These are phyloP conservation scores for Xerocomellus amylosporus DNA, from an alignment of 768 basidiomycete genomes.

Conservation along the genomic window DNA sequence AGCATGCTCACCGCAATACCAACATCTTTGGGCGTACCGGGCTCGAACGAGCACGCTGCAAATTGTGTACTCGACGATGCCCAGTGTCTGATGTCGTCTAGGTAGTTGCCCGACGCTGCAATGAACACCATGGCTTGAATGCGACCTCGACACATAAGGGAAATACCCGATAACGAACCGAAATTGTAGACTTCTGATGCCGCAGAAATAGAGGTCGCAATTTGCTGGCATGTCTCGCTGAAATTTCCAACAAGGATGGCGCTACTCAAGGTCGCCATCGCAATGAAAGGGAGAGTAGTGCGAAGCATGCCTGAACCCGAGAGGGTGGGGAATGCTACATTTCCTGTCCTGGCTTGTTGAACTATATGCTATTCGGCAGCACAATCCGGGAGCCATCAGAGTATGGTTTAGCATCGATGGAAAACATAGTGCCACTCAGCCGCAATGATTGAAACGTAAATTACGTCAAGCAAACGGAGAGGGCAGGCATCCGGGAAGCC, in stretches of 20 bases:
- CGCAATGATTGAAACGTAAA: background rate
- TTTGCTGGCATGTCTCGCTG: constrained; percentile 2
- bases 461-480: background rate
- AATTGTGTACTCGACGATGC: constrained; percentile 45
- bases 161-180: background rate
- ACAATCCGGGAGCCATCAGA: too few species aligned
- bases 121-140: background rate
- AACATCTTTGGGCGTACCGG: constrained; percentile 52
- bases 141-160: background rate
- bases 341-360: background rate
- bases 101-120: constrained; percentile 33
- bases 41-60: constrained; percentile 56
- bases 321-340: too few species aligned
- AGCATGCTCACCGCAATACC: constrained; percentile 39
- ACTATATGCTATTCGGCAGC: background rate
- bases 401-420: background rate
- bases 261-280: background rate
- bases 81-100: constrained; percentile 48
- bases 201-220: background rate
- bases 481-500: too few species aligned
- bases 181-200: constrained; percentile 2
- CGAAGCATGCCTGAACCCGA: background rate
- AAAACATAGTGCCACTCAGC: too few species aligned
- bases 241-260: too few species aligned
- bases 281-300: background rate